Conservation (phyloP, 495 filamentous ascomycete species). For the Jackrogersella minutella region DNA sequence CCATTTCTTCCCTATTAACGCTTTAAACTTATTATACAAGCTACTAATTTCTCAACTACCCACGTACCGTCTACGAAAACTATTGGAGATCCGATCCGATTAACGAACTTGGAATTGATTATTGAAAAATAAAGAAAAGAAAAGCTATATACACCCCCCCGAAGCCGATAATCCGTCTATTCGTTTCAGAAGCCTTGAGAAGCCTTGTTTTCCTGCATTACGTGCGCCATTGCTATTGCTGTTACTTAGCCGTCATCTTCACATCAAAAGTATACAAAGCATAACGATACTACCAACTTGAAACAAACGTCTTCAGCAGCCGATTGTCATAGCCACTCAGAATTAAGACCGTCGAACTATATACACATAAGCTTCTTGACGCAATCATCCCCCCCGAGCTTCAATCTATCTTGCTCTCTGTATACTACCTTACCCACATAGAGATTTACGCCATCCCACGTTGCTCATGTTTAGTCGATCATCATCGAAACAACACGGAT, state of each 20-base stretch:
- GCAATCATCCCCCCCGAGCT: slow-evolving; percentile 9
- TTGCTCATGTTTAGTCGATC: slow-evolving; percentile 61
- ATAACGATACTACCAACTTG: slow-evolving; percentile 39
- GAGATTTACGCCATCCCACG: slow-evolving; percentile 21
- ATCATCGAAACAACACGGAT: slow-evolving; percentile 48
- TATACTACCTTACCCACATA: slow-evolving; percentile 18
- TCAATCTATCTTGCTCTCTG: slow-evolving; percentile 2
- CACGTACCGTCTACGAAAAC: too few relatives aligned
- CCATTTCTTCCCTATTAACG: slow-evolving; percentile 1
- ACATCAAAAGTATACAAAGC: slow-evolving; percentile 11
- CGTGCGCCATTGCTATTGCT: slow-evolving; percentile 12
- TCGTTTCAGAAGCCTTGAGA: slow-evolving; percentile 26
- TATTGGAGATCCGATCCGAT: background rate
- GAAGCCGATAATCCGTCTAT: slow-evolving; percentile 16
- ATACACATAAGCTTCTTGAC: slow-evolving; percentile 23
- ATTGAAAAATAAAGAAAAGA: too few relatives aligned
- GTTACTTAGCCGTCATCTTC: slow-evolving; percentile 22
- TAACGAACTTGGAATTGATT: slow-evolving; percentile 17
- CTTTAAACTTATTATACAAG: background rate
- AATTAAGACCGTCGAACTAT: slow-evolving; percentile 17
- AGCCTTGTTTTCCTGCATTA: slow-evolving; percentile 24
- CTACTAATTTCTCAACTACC: slow-evolving; percentile 14
- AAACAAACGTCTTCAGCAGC: slow-evolving; percentile 31
- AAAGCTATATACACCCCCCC: slow-evolving; percentile 16
- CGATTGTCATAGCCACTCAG: slow-evolving; percentile 30